A percentile compares a stretch with the other conserved stretches of the same genome.
Conservation (phyloP, 2,329 filamentous ascomycete genomes). For the Sporothrix variecibatus region DNA sequence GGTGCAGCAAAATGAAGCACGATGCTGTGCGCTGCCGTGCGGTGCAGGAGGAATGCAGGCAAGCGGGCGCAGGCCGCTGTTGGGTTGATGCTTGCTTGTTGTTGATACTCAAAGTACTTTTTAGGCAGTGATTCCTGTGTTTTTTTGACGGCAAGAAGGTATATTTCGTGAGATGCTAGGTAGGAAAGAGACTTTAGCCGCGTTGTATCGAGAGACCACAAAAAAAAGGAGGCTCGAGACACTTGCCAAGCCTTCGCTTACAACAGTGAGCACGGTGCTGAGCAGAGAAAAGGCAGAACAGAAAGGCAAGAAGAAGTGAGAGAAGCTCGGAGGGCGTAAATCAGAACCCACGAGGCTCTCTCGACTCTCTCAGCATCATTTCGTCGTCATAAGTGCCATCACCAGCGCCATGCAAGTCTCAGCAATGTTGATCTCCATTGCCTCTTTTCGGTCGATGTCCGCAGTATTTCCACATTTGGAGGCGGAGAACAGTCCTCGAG, state of each 20-base stretch:
- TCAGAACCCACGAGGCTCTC: background rate
- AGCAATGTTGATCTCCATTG: background rate
- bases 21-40: slow-evolving; percentile 15
- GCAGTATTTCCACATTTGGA: background rate
- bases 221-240: slow-evolving; percentile 16
- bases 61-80: background rate
- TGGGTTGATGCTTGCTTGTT: background rate
- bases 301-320: background rate
- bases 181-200: background rate
- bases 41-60: background rate
- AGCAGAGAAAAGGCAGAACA: background rate
- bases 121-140: background rate
- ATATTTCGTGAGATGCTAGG: background rate
- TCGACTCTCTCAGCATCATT: background rate
- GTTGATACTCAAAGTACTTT: background rate
- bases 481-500: background rate
- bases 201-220: background rate
- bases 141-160: background rate
- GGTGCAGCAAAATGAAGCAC: background rate
- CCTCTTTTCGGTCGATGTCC: background rate
- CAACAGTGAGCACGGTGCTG: background rate
- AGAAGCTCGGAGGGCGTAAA: background rate
- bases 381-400: background rate
- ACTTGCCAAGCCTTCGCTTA: slow-evolving; percentile 17
- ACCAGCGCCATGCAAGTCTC: background rate